A percentile compares a stretch with the other conserved stretches of the same genome.
Evolutionary conservation across 306 rosid genomes (phyloP).

Genomic region (cucumber (Cucumis sativus)): Cucumber_9930_V3 NC_026658.2:10208001-10208500

Average conservation of each 20-base stretch:
- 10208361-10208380: slow-evolving; percentile 93
- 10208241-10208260: background rate
- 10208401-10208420: slow-evolving; percentile 64
- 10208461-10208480: slow-evolving; percentile 48
- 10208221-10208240: background rate
- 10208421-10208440: slow-evolving; percentile 82
- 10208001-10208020: background rate
- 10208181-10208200: slow-evolving; percentile 20
- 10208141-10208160: slow-evolving; percentile 19
- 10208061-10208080: background rate
- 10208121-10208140: slow-evolving; percentile 26
- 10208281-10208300: background rate
- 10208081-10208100: background rate
- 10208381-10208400: slow-evolving; percentile 88
- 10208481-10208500: slow-evolving; percentile 57
- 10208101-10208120: slow-evolving; percentile 30
- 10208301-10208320: background rate
- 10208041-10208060: background rate
- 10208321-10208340: background rate
- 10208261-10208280: background rate
- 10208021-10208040: background rate
- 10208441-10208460: slow-evolving; percentile 59
- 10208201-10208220: slow-evolving; percentile 3
- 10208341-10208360: slow-evolving; percentile 11
- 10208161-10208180: background rate